Percentiles rank a stretch among this genome's conserved stretches.
These are phyloP conservation scores for Mortierella polycephala DNA, from an alignment of 371 early-diverging fungal species.

Conservation along the genomic window DNA sequence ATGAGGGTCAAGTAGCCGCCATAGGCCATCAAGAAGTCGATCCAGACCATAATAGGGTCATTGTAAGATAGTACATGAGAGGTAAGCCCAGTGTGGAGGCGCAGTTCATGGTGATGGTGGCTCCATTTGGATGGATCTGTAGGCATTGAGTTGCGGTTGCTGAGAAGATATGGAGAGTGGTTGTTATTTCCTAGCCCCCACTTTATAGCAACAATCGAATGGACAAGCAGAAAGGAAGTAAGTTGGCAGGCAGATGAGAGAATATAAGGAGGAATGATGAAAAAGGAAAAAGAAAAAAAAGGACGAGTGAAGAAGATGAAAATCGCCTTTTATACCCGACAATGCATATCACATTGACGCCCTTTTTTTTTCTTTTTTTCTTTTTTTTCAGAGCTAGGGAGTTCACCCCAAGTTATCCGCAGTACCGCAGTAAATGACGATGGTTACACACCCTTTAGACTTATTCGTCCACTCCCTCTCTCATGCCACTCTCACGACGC, in stretches of 20 bases:
- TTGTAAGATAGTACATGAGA: not conserved
- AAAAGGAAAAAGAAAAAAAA: not conserved
- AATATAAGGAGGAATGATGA: not conserved
- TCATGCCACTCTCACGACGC: no score
- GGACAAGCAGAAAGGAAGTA: not conserved
- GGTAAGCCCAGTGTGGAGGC: not conserved
- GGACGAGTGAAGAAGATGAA: not conserved
- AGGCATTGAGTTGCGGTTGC: not conserved
- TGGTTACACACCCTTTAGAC: no score
- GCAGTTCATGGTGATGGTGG: not conserved
- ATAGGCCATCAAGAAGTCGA: conserved; percentile 23
- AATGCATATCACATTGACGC: not conserved
- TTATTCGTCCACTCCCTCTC: no score
- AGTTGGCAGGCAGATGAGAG: not conserved
- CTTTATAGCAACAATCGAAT: not conserved
- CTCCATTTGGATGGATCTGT: conserved; percentile 20
- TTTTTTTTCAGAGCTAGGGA: not conserved
- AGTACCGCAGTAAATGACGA: no score
- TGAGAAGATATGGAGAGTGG: not conserved
- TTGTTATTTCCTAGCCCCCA: no score
- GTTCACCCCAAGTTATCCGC: no score
- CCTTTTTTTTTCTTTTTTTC: not conserved
- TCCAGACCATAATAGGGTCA: conserved; percentile 32
- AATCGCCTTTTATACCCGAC: not conserved
- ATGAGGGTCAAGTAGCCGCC: conserved; percentile 28